These are phyloP conservation scores for Lachancea dasiensis DNA, from an alignment of 805 yeast species.

Conservation along the genomic window DNA sequence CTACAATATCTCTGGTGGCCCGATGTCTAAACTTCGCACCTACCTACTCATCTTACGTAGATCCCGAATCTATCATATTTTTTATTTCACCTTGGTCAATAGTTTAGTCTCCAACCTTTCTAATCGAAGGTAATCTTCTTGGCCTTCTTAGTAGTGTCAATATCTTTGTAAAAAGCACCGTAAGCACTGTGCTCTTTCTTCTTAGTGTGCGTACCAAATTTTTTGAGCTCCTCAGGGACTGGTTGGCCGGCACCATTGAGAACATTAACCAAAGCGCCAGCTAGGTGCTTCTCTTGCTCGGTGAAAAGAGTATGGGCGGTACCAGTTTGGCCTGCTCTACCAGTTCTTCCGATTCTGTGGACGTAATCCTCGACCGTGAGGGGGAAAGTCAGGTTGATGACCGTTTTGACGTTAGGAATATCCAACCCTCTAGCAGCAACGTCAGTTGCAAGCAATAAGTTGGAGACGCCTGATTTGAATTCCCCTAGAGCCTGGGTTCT, in stretches of 20 bases:
- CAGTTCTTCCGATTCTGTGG: conserved; percentile 96
- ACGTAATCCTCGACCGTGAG: conserved; percentile 95
- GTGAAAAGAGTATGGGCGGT: conserved; percentile 93
- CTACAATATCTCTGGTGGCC: too few species aligned
- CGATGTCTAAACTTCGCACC: too few species aligned
- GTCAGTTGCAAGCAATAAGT: conserved; percentile 87
- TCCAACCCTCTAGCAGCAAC: conserved; percentile 98
- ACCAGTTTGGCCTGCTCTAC: conserved; percentile 95
- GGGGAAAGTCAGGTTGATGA: conserved; percentile 93
- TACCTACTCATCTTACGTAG: too few species aligned
- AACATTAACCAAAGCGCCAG: conserved; percentile 90
- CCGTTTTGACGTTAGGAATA: conserved; percentile 94
- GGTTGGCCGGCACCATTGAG: conserved; percentile 90
- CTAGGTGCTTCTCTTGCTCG: conserved; percentile 91
- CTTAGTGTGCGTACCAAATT: conserved; percentile 96
- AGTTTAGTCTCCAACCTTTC: background rate
- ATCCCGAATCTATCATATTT: too few species aligned
- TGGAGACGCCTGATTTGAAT: conserved; percentile 75
- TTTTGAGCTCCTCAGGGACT: conserved; percentile 90
- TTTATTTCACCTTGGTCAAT: too few species aligned
- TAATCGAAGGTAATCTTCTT: conserved; percentile 83
- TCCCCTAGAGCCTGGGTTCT: conserved; percentile 81
- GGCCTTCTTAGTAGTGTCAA: conserved; percentile 76
- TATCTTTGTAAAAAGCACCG: conserved; percentile 94
- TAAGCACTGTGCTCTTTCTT: conserved; percentile 97